These are phyloP conservation scores for Globisporangium recalcitrans DNA, from an alignment of 352 stramenopile species.

Conservation along the genomic window DNA sequence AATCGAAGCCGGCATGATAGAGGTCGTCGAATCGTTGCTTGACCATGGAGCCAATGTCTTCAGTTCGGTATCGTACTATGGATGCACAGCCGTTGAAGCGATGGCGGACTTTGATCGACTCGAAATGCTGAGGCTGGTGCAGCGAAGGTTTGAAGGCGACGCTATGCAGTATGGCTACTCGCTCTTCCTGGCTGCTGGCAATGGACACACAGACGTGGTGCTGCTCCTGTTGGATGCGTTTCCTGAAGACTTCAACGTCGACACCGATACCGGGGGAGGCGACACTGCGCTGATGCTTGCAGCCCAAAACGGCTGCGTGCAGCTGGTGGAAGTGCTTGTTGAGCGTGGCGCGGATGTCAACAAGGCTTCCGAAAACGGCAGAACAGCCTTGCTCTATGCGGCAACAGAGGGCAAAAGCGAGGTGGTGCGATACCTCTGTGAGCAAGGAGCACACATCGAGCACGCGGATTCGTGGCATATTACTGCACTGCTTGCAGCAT, in stretches of 20 bases:
- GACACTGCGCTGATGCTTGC: neutral
- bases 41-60: neutral
- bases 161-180: neutral
- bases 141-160: neutral
- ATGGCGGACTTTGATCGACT: neutral
- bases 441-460: neutral
- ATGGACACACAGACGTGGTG: neutral
- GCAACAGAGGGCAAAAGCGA: neutral
- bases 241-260: neutral
- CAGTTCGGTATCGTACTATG: neutral
- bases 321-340: neutral
- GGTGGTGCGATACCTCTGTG: neutral
- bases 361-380: neutral
- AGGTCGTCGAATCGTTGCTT: neutral
- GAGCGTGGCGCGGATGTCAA: neutral
- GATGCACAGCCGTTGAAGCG: neutral
- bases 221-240: conserved; percentile 1
- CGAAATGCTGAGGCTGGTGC: neutral
- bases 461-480: neutral
- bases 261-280: neutral
- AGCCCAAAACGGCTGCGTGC: neutral
- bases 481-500: neutral
- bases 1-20: neutral
- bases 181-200: neutral
- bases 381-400: neutral